Evolutionary conservation across 2,329 filamentous ascomycete species (phyloP).

Genomic region (Neurospora sp.): DNA sequence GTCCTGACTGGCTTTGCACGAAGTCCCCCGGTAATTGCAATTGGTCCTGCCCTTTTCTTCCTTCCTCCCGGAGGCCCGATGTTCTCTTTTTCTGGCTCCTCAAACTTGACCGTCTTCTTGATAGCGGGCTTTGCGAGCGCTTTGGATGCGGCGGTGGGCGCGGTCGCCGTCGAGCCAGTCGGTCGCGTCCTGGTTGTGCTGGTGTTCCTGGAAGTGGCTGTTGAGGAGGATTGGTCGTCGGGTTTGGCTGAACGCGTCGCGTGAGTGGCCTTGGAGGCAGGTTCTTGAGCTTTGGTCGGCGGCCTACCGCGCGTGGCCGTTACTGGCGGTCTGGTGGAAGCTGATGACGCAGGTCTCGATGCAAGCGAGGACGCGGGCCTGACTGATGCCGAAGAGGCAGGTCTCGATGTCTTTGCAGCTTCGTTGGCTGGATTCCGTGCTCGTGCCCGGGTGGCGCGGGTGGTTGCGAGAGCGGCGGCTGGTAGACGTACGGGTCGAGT

Average conservation of each 20-base stretch:
- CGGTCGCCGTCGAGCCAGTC: conserved; percentile 18
- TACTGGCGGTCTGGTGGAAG: conserved; percentile 4
- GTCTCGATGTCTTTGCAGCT: conserved; percentile 13
- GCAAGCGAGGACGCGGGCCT: not conserved
- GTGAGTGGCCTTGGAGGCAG: conserved; percentile 16
- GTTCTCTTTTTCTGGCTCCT: conserved; percentile 58
- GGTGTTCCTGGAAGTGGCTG: conserved; percentile 20
- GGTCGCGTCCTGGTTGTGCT: conserved; percentile 1
- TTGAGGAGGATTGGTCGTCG: conserved; percentile 7
- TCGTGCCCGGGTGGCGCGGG: conserved; percentile 35
- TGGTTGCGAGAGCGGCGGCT: conserved; percentile 17
- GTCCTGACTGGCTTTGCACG: conserved; percentile 13
- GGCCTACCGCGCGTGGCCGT: conserved; percentile 14
- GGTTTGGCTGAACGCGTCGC: conserved; percentile 21
- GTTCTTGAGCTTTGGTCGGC: conserved; percentile 1
- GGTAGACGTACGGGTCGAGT: conserved; percentile 5
- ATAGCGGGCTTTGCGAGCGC: conserved; percentile 32
- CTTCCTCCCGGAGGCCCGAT: conserved; percentile 30
- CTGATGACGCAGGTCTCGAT: not conserved
- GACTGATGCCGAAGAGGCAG: not conserved
- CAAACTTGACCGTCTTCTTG: conserved; percentile 55
- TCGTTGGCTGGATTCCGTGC: conserved; percentile 31
- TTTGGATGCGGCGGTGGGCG: conserved; percentile 12
- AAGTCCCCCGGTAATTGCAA: conserved; percentile 22
- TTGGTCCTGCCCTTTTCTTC: conserved; percentile 25